Conservation (phyloP, 176 grass and related monocot species). For the Paspalum vaginatum region DNA sequence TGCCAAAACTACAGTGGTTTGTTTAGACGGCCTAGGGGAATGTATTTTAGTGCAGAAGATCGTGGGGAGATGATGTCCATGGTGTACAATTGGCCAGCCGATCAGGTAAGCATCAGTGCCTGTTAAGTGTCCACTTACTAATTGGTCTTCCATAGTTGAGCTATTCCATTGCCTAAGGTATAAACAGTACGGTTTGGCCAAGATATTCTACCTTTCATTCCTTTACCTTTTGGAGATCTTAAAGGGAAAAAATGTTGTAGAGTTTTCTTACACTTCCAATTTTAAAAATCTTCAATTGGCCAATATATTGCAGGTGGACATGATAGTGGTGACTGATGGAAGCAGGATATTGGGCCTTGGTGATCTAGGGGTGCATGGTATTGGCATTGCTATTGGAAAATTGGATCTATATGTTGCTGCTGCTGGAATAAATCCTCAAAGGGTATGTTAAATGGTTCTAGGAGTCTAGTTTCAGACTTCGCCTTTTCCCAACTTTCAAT, state of each 20-base stretch:
- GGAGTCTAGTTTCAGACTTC: neutral
- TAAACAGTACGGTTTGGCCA: constrained; percentile 7
- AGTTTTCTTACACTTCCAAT: constrained; percentile 31
- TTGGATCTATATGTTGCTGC: constrained; percentile 96
- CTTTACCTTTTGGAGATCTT: constrained; percentile 28
- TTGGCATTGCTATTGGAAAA: constrained; percentile 93
- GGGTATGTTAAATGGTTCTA: constrained; percentile 56
- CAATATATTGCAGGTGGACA: constrained; percentile 73
- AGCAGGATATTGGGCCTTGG: constrained; percentile 98
- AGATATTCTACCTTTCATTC: constrained; percentile 4
- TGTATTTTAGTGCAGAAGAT: constrained; percentile 95
- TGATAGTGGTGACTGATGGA: constrained; percentile 99
- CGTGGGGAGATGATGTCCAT: constrained; percentile 99
- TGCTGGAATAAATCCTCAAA: constrained; percentile 99
- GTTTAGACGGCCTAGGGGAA: constrained; percentile 85
- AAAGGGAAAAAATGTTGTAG: neutral
- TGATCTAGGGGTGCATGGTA: constrained; percentile 98
- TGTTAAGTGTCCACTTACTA: constrained; percentile 29
- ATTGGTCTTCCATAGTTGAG: constrained; percentile 2
- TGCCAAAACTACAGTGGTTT: constrained; percentile 99
- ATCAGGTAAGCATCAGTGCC: constrained; percentile 60
- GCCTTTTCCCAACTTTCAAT: neutral
- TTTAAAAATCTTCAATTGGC: constrained; percentile 2
- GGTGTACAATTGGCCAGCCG: constrained; percentile 99
- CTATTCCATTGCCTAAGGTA: constrained; percentile 17